Conservation (phyloP, 23 red algal species). For the Gracilaria gracilis region DNA sequence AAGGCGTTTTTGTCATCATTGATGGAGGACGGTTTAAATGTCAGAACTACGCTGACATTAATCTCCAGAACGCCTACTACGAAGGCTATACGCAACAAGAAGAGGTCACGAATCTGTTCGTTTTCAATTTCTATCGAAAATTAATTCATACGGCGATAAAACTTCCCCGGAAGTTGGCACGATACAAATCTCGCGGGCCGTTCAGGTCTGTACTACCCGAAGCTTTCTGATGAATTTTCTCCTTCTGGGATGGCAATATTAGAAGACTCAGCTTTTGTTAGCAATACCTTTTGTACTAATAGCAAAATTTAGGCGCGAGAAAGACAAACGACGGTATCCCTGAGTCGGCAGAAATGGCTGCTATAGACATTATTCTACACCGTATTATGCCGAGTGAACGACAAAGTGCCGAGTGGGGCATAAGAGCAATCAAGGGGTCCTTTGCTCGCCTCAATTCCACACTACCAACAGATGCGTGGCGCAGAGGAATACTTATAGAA, state of each 20-base stretch:
- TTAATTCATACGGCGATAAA: slow-evolving; percentile 38
- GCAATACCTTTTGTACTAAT: too few relatives aligned
- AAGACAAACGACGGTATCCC: too few relatives aligned
- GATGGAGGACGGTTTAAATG: background rate
- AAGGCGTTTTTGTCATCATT: background rate
- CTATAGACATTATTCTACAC: too few relatives aligned
- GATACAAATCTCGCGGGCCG: background rate
- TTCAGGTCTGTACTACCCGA: slow-evolving; percentile 8
- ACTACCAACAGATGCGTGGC: too few relatives aligned
- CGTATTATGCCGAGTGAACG: too few relatives aligned
- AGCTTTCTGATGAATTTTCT: slow-evolving; percentile 11
- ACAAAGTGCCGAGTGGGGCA: too few relatives aligned
- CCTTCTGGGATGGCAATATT: background rate
- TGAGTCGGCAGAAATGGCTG: too few relatives aligned
- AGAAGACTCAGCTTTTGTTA: slow-evolving; percentile 25
- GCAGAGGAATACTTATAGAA: too few relatives aligned
- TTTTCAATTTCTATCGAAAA: background rate
- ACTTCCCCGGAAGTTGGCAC: slow-evolving; percentile 35
- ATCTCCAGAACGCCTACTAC: slow-evolving; percentile 27
- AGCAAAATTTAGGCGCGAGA: too few relatives aligned
- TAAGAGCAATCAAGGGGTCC: too few relatives aligned
- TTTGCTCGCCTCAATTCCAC: too few relatives aligned
- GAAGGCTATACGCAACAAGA: background rate
- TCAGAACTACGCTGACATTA: background rate
- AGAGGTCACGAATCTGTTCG: slow-evolving; percentile 26